Evolutionary conservation across 177 flowering plant genomes (phyloP), one percentile per base, ranked within the genome.

Genomic region (Vitis hybrid): DNA sequence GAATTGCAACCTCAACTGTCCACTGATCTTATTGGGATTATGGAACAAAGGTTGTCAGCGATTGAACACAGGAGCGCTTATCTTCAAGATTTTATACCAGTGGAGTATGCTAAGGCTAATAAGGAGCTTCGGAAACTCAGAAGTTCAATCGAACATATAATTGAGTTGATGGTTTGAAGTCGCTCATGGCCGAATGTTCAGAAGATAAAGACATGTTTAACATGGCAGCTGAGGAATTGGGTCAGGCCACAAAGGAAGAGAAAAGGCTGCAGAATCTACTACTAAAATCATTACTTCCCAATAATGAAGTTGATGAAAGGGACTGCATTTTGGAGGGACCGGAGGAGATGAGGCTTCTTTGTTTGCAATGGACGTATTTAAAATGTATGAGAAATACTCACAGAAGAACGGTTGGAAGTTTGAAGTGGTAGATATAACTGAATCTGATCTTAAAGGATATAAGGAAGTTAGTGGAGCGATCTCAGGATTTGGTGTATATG

Each of bases 271-370:
- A 89, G 74, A 71, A 68, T 64, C 76, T 82, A 70, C 80, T 95
- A 50, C 84, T 95, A 26, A 86, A 82, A 75, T 80, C 89, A 14
- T 80, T 95, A 77, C 96, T 95, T 72, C 99, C 97, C 1, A 91
- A 89, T 81, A 97, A 93, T 78, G 98, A 91, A 74, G 99, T 98
- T 51, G 99, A 95, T 87, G 99, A 93, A 75, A 87, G 98, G 72
- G 97, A 82, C 73, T 88, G 90, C 81, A 95, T 95, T 69, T 77
- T 95, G 88, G 99, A 95, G 85, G 98, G 52, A 88, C 94, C 64
- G 98, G 99, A 73, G 99, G 99, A 18, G 99, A 95, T 66, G 99
- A 95, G 73, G 99, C 99, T 71, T 95, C 99, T 78, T 78, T 95
- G 73, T 93, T 95, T 83, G 98, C 98, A 26, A 87, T 95, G 96